A percentile compares a stretch with the other conserved stretches of the same genome.
Conservation (phyloP, 345 rosid genomes). For the Cochlearia excelsa region DNA sequence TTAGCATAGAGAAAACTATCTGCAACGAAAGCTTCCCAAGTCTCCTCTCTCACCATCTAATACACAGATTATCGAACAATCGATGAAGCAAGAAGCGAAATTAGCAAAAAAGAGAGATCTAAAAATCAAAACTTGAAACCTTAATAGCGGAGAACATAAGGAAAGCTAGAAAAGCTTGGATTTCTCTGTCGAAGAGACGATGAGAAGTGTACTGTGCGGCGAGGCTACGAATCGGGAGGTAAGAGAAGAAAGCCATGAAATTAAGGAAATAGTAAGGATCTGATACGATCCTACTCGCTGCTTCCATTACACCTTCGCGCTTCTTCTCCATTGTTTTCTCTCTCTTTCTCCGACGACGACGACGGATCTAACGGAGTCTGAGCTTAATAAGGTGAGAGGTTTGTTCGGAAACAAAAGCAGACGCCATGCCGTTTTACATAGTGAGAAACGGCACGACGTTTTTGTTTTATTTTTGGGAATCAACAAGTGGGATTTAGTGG, state of each 20-base stretch:
- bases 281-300: slow-evolving; percentile 49
- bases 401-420: slow-evolving; percentile 5
- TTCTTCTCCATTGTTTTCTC: slow-evolving; percentile 30
- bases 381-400: too few relatives aligned
- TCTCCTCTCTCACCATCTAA: slow-evolving; percentile 66
- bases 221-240: slow-evolving; percentile 61
- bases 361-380: background rate
- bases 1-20: slow-evolving; percentile 67
- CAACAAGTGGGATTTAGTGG: too few relatives aligned
- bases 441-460: slow-evolving; percentile 23
- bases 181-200: slow-evolving; percentile 53
- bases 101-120: background rate
- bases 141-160: slow-evolving; percentile 50
- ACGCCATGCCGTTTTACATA: slow-evolving; percentile 25
- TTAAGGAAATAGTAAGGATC: slow-evolving; percentile 73
- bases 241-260: slow-evolving; percentile 72
- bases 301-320: slow-evolving; percentile 38
- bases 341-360: slow-evolving; percentile 11
- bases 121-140: slow-evolving; percentile 34
- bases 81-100: slow-evolving; percentile 9
- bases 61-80: slow-evolving; percentile 23
- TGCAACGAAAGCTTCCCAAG: slow-evolving; percentile 73
- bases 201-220: slow-evolving; percentile 45
- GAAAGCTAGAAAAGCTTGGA: slow-evolving; percentile 75
- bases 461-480: too few relatives aligned